These are phyloP conservation scores for Exophiala aquamarina DNA, from an alignment of 2,329 filamentous ascomycete species.

Conservation along the genomic window DNA sequence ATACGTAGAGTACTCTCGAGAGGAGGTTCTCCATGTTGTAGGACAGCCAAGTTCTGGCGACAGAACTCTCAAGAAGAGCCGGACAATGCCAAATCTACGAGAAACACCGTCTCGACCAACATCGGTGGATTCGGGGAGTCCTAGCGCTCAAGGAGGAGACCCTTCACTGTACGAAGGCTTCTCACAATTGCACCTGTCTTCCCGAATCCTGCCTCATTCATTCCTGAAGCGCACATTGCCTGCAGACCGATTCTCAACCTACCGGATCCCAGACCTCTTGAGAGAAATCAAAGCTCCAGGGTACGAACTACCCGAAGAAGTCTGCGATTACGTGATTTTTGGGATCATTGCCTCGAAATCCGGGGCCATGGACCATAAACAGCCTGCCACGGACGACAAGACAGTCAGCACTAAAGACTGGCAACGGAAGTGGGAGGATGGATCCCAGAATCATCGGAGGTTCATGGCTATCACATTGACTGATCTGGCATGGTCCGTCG, in stretches of 20 bases:
- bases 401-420: constrained; percentile 43
- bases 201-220: constrained; percentile 77
- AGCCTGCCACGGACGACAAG: constrained; percentile 33
- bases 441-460: constrained; percentile 66
- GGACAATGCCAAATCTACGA: constrained; percentile 13
- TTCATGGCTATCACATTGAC: constrained; percentile 91
- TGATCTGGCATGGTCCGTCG: constrained; percentile 86
- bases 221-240: constrained; percentile 75
- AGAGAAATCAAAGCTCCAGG: constrained; percentile 78
- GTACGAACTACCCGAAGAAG: constrained; percentile 76
- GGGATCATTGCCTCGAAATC: constrained; percentile 88
- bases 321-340: constrained; percentile 86
- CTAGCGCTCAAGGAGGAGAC: constrained; percentile 39
- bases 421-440: constrained; percentile 47
- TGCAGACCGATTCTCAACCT: constrained; percentile 68
- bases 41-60: constrained; percentile 25
- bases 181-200: constrained; percentile 79
- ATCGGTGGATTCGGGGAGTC: background rate
- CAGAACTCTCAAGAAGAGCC: constrained; percentile 17
- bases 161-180: constrained; percentile 77
- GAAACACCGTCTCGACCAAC: constrained; percentile 8
- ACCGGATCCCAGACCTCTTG: constrained; percentile 73
- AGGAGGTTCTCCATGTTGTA: constrained; percentile 53
- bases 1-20: constrained; percentile 60
- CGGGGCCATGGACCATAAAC: constrained; percentile 65